Percentiles rank a stretch among this genome's conserved stretches.
Evolutionary conservation across 148 eudicot species (phyloP).

Genomic region (Heliamphora exappendiculata): DNA sequence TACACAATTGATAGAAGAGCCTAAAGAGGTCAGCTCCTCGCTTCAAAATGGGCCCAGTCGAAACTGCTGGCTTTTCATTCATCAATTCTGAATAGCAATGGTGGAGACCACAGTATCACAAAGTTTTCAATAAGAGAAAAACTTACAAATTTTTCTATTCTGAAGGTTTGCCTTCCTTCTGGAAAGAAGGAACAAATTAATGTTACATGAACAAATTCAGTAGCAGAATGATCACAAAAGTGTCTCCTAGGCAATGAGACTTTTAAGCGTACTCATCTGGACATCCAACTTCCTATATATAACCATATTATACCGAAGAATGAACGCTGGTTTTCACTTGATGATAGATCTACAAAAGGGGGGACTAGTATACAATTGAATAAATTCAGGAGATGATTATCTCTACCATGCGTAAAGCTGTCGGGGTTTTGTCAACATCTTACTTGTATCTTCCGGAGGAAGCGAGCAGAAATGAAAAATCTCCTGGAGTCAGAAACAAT

Average conservation of each 20-base stretch:
- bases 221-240: conserved; percentile 6
- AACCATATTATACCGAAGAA: conserved; percentile 19
- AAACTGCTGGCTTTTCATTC: conserved; percentile 1
- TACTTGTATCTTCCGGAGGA: conserved; percentile 8
- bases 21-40: too few species aligned
- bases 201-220: conserved; percentile 25
- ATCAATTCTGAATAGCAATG: neutral
- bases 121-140: neutral
- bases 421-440: neutral
- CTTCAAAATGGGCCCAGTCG: too few species aligned
- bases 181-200: conserved; percentile 25
- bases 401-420: conserved; percentile 3
- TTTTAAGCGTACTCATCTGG: neutral
- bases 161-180: conserved; percentile 19
- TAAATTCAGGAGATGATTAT: conserved; percentile 6
- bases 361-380: conserved; percentile 6
- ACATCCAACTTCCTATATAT: conserved; percentile 10
- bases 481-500: conserved; percentile 16
- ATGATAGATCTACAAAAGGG: conserved; percentile 17
- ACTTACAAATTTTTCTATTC: conserved; percentile 9
- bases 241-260: neutral
- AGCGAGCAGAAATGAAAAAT: conserved; percentile 5
- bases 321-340: conserved; percentile 11
- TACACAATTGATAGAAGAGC: neutral
- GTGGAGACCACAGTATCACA: neutral